These are phyloP conservation scores for Zasmidium cellare DNA, from an alignment of 2,329 filamentous ascomycete species.

Conservation along the genomic window DNA sequence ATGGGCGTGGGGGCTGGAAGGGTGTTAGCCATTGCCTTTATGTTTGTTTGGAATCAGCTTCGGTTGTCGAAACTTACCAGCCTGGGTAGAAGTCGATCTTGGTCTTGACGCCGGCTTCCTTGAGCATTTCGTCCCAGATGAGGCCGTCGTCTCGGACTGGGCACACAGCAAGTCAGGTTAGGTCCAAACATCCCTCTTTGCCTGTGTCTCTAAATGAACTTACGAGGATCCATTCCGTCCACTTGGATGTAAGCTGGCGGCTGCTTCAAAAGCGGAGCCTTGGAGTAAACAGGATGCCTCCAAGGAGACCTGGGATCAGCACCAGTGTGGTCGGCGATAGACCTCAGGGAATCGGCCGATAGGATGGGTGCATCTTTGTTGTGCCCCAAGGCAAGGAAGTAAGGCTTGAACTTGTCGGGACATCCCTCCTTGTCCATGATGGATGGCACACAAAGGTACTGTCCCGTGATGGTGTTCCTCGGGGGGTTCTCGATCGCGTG, in stretches of 20 bases:
- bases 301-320: conserved; percentile 6
- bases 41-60: no score
- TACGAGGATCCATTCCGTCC: conserved; percentile 48
- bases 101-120: conserved; percentile 44
- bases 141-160: conserved; percentile 53
- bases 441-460: conserved; percentile 42
- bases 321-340: conserved; percentile 3
- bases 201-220: background rate
- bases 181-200: no score
- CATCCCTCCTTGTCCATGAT: conserved; percentile 35
- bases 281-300: background rate
- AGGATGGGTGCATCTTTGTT: conserved; percentile 11
- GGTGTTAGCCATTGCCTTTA: background rate
- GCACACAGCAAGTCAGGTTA: no score
- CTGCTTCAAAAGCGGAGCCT: conserved; percentile 10
- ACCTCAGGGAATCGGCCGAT: background rate
- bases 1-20: conserved; percentile 11
- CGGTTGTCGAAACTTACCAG: background rate
- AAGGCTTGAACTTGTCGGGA: conserved; percentile 40
- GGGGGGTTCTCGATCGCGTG: conserved; percentile 43
- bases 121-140: conserved; percentile 51
- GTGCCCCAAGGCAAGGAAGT: conserved; percentile 33
- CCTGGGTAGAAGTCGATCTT: conserved; percentile 36
- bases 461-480: conserved; percentile 46
- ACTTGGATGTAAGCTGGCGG: conserved; percentile 53